Base-by-base conservation (phyloP, 805 yeast genomes). In the Candida endomychidarum region DNA sequence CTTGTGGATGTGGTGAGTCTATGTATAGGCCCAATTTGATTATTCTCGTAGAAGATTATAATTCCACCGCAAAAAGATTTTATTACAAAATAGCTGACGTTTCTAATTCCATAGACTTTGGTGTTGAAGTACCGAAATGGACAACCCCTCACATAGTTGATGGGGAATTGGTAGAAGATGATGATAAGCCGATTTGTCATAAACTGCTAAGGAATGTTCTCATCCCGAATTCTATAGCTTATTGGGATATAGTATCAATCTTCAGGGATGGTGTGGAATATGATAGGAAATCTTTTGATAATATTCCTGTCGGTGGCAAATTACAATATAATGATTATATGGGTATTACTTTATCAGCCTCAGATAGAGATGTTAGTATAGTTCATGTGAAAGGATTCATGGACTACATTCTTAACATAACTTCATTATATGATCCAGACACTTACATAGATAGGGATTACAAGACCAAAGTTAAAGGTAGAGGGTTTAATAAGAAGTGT, bases 11-110 rank as follows among this genome's bases (percentile, higher is more conserved):
- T 53, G 72, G 75, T 9, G 51, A 50, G 15, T 58, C 59, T 15
- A 60, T 70, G 50, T 71, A 73, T 47, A 58, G 78, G 38, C 78
- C 78, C 3, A 64, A 67, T 38, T 47, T 74, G 42, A 60, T 67
- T 37, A 51, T 72, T 10, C 45, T 61, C 12, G 45, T 57, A 7
- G 63, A 57, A 40, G 69, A 63, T 36, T 52, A 49, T 34, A 42
- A 51, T 18, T 37, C 50, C 2, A 40, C 36, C 1, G 38, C 40
- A 15, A 33, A 48, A 2, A 42, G 46, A 21, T 46, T 37, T 49
- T 33, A 38, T 23, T 57, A 49, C 27, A 50, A 50, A 22, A 29
- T 62, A 17, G 57, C 50, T 17, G 58, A 55, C 34, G 54, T 59
- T n/a, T 50, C 61, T 4, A 50, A 56, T 3, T 57, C 53, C 16